phyloP scores from a whole-genome alignment of 768 basidiomycete genomes.

The Phallus indusiatus region DNA sequence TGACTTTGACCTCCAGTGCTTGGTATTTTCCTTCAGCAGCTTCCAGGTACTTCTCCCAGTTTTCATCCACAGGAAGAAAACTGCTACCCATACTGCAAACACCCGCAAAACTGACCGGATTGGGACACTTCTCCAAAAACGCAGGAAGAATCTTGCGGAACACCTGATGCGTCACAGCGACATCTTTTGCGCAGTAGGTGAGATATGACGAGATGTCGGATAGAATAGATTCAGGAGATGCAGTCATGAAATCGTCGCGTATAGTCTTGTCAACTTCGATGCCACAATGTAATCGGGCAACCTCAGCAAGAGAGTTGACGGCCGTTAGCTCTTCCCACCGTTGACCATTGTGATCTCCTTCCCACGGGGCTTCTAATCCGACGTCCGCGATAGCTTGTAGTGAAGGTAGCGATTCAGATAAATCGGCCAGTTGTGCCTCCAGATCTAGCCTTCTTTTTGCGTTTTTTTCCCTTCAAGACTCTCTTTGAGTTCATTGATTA shows the following conservation, averaged over 20 bases:
- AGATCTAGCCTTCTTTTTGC: constrained; percentile 27
- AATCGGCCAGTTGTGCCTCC: constrained; percentile 25
- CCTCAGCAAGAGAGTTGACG: constrained; percentile 84
- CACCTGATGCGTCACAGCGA: constrained; percentile 74
- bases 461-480: constrained; percentile 30
- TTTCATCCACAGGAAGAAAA: constrained; percentile 82
- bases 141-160: constrained; percentile 68
- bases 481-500: constrained; percentile 34
- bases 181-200: constrained; percentile 80
- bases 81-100: constrained; percentile 86
- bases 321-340: constrained; percentile 93
- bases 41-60: constrained; percentile 78
- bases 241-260: constrained; percentile 68
- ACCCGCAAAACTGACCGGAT: constrained; percentile 89
- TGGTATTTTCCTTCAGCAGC: constrained; percentile 70
- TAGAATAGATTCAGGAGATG: constrained; percentile 52
- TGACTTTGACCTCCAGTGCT: constrained; percentile 57
- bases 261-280: constrained; percentile 70
- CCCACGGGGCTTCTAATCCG: not conserved
- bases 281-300: constrained; percentile 82
- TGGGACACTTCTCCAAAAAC: constrained; percentile 77
- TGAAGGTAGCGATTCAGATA: constrained; percentile 30
- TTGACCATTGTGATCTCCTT: constrained; percentile 16
- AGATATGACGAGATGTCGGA: constrained; percentile 66
- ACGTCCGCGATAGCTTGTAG: constrained; percentile 18